These are phyloP conservation scores for Fusarium proliferatum DNA, from an alignment of 2,329 filamentous ascomycete genomes.

Conservation along the genomic window DNA sequence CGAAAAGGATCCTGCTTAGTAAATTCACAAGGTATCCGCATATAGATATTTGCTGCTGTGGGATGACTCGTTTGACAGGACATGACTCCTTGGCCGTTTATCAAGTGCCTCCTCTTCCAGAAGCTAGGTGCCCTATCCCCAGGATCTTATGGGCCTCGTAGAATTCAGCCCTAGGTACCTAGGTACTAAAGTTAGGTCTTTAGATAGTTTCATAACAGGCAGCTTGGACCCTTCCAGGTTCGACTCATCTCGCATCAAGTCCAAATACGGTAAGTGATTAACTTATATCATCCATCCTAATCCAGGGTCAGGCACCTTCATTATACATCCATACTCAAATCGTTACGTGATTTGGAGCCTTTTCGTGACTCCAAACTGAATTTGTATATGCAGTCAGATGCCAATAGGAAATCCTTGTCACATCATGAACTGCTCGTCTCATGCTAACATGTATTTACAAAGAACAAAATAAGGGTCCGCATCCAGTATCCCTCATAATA, in stretches of 20 bases:
- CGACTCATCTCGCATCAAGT: conserved; percentile 38
- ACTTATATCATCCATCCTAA: background rate
- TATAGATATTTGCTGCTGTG: background rate
- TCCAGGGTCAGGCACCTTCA: background rate
- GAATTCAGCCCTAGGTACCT: conserved; percentile 7
- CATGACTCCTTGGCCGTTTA: conserved; percentile 17
- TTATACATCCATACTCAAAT: background rate
- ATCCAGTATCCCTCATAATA: conserved; percentile 25
- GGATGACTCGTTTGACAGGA: conserved; percentile 10
- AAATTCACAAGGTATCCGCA: background rate
- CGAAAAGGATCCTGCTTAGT: background rate
- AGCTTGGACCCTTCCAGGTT: conserved; percentile 6
- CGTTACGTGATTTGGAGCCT: background rate
- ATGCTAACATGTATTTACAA: conserved; percentile 27
- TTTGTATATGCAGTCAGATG: conserved; percentile 23
- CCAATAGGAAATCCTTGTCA: conserved; percentile 1
- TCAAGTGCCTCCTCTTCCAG: background rate
- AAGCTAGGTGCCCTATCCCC: background rate
- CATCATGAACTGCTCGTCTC: conserved; percentile 16
- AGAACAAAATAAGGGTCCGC: conserved; percentile 33
- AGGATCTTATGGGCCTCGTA: background rate
- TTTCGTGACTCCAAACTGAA: conserved; percentile 8
- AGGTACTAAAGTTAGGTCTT: background rate
- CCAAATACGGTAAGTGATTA: conserved; percentile 34
- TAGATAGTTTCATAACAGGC: background rate